Evolutionary conservation across 108 stramenopile species (phyloP), one percentile per base, ranked within the genome.

Genomic region (Phaeodactylum tricornutum): DNA sequence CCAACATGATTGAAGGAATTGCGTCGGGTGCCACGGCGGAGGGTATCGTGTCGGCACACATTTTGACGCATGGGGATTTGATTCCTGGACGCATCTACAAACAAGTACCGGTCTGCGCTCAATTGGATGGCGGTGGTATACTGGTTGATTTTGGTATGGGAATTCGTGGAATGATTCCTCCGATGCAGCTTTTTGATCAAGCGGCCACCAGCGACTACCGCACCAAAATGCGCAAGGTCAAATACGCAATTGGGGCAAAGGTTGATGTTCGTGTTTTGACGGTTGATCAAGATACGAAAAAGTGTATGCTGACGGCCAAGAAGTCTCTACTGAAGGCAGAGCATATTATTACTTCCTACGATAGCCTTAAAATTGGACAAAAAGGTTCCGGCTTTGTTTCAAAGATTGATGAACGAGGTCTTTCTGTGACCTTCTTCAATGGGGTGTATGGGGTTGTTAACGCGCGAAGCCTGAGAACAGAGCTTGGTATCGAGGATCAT

Each of bases 381-480:
- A 45, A 63, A 0, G 76, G 62, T 4, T 67, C 67, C 25, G 91
- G 91, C 16, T 87, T 79, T 54, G 47, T 93, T 21, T 81, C 81
- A 17, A 81, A 67, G 29, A 46, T 86, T n/a, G 81, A 81, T 36
- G 61, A 79, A n/a, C 50, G 47, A 34, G 77, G 81, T 15, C 35
- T 93, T 30, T 79, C 54, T 24, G 82, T 93, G 14, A 88, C 84
- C 20, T 93, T 93, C 62, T 88, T 69, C 70, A 81, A 84, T 39
- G 65, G 71, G 26, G 78, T 84, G 21, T 74, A 88, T 50, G 91
- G 91, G 17, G 51, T 65, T 30, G 77, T 83, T 8, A 71, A 66
- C 9, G 76, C 75, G 0, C 58, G 71, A 30, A 74, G 74, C 31
- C 54, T 92, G 34, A 77, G 76, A 2, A 58, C 69, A 1, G 90